Conservation (phyloP, 1,139 yeast species). For the Kazachstania sp. region DNA sequence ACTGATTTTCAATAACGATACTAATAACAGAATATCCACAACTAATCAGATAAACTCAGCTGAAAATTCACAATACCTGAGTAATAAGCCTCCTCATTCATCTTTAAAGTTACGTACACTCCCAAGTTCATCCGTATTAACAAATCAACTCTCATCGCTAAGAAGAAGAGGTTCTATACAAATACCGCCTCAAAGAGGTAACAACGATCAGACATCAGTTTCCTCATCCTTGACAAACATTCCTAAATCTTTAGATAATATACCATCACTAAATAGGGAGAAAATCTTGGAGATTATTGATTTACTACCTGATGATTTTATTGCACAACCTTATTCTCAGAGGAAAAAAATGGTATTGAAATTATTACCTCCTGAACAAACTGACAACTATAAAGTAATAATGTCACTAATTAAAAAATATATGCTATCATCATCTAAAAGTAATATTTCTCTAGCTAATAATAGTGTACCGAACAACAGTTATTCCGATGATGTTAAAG, state of each 20-base stretch:
- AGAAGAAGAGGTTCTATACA: slow-evolving; percentile 5
- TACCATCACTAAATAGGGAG: slow-evolving; percentile 15
- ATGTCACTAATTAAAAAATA: slow-evolving; percentile 30
- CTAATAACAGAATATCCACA: neutral
- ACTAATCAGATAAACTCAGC: neutral
- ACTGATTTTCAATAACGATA: neutral
- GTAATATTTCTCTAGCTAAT: slow-evolving; percentile 18
- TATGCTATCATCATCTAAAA: slow-evolving; percentile 21
- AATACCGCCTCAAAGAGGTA: slow-evolving; percentile 10
- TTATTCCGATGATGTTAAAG: neutral
- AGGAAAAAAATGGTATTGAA: slow-evolving; percentile 50
- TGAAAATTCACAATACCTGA: neutral
- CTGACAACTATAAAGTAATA: slow-evolving; percentile 33
- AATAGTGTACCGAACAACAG: slow-evolving; percentile 3
- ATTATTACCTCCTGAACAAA: slow-evolving; percentile 42
- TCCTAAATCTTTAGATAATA: slow-evolving; percentile 7
- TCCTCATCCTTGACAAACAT: slow-evolving; percentile 10
- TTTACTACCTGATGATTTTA: slow-evolving; percentile 52
- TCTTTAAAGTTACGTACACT: neutral
- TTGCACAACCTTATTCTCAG: slow-evolving; percentile 60
- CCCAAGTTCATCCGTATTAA: slow-evolving; percentile 1
- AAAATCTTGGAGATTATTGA: slow-evolving; percentile 22
- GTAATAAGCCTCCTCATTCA: neutral
- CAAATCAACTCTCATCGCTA: slow-evolving; percentile 3
- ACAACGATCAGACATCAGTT: slow-evolving; percentile 15